These are phyloP conservation scores for Xylaria telfairii DNA, from an alignment of 495 filamentous ascomycete species.

Conservation along the genomic window DNA sequence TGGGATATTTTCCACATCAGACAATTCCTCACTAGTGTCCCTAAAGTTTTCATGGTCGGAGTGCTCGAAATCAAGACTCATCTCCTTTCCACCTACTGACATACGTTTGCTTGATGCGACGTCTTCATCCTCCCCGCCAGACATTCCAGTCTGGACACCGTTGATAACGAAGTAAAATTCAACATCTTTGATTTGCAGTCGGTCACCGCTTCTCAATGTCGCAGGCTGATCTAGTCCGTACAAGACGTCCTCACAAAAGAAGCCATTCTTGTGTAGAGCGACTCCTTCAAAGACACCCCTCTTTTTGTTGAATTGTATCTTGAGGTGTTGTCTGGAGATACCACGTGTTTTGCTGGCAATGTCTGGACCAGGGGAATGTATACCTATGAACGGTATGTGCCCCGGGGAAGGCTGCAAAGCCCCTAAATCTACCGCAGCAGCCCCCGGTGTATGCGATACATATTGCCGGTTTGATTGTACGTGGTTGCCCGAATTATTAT, in stretches of 20 bases:
- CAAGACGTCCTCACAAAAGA: slow-evolving; percentile 79
- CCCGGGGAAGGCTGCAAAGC: slow-evolving; percentile 62
- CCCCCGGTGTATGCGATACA: slow-evolving; percentile 56
- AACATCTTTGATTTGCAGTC: slow-evolving; percentile 81
- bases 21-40: slow-evolving; percentile 59
- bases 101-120: slow-evolving; percentile 50
- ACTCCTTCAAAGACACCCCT: slow-evolving; percentile 77
- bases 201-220: slow-evolving; percentile 72
- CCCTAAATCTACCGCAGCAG: slow-evolving; percentile 56
- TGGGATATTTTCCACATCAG: slow-evolving; percentile 39
- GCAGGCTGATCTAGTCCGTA: slow-evolving; percentile 65
- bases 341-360: slow-evolving; percentile 68
- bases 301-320: slow-evolving; percentile 80
- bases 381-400: slow-evolving; percentile 76
- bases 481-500: slow-evolving; percentile 39
- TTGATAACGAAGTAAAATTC: slow-evolving; percentile 76
- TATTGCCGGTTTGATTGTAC: slow-evolving; percentile 53
- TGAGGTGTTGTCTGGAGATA: slow-evolving; percentile 86
- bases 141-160: slow-evolving; percentile 71
- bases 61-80: slow-evolving; percentile 72
- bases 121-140: slow-evolving; percentile 65
- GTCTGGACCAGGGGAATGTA: slow-evolving; percentile 71
- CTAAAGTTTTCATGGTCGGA: slow-evolving; percentile 55
- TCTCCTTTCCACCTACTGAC: slow-evolving; percentile 61
- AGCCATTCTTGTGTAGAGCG: slow-evolving; percentile 83